These are phyloP conservation scores for Arthrobotrys sphaeroides DNA, from an alignment of 2,329 filamentous ascomycete species.

Conservation along the genomic window DNA sequence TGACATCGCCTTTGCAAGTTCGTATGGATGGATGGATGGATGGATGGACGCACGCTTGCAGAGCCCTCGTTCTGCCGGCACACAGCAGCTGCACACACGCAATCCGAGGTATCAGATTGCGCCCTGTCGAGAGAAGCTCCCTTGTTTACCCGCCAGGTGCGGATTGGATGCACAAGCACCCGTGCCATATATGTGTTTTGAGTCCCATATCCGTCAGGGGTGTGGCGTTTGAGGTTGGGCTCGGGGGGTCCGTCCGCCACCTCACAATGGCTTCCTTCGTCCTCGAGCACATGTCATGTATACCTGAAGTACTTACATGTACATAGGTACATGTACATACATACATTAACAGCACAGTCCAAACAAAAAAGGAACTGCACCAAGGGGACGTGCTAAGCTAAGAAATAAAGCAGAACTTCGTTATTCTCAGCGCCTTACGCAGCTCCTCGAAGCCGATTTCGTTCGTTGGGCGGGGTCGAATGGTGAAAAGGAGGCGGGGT, in stretches of 20 bases:
- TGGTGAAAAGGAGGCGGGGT: conserved; percentile 2
- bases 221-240: conserved; percentile 51
- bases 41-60: not conserved
- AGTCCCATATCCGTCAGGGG: conserved; percentile 26
- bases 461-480: too few species aligned
- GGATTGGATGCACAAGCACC: conserved; percentile 24
- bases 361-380: too few species aligned
- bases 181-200: conserved; percentile 14
- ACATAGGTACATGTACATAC: not conserved
- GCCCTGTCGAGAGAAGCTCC: conserved; percentile 17
- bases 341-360: too few species aligned
- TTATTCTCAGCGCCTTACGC: too few species aligned
- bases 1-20: too few species aligned
- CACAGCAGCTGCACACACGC: not conserved
- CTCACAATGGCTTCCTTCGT: conserved; percentile 12
- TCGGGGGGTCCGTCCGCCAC: conserved; percentile 49
- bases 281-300: too few species aligned
- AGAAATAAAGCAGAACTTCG: too few species aligned
- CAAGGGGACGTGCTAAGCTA: too few species aligned
- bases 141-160: conserved; percentile 36
- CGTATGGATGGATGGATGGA: too few species aligned
- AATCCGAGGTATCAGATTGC: conserved; percentile 33
- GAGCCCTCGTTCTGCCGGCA: not conserved
- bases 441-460: too few species aligned
- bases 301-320: not conserved